Evolutionary conservation across 2,329 filamentous ascomycete genomes (phyloP), one percentile per base, ranked within the genome.

Genomic region (Sclerotinia subarctica): DNA sequence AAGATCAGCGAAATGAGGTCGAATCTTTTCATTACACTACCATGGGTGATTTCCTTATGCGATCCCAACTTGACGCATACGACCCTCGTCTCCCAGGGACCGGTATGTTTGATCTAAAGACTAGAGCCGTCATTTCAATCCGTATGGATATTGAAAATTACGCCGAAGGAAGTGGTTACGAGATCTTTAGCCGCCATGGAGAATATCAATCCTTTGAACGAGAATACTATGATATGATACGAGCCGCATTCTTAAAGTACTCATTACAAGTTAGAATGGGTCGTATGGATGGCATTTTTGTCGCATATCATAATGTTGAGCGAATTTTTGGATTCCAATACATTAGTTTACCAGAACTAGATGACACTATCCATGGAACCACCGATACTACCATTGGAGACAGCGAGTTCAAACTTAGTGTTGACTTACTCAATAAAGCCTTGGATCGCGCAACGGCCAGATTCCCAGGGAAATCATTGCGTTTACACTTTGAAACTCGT

Each of bases 251-350:
- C 80, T 82, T 99, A 67, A 99, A 99, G 77, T 99, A 99, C 78
- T 97, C 94, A 13, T 83, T 99, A 42, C 95, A 99, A 79, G 96
- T 94, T 38, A 91, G 95, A 56, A 96, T 99, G 87, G 95, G 96
- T 24, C 89, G 94, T 62, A 99, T 99, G 96, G 94, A 99, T 77
- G 95, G 95, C 66, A 97, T 98, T 62, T 99, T 98, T 76, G 91
- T 98, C 29, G 95, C 95, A 2, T 99, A 89, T 77, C 95, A 99
- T 82, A 99, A 99, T 77, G 92, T 93, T 2, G 85, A 94, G 79
- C 90, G 94, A 67, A 96, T 99, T 62, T 99, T 99, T 77, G 95
- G 95, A 7, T 99, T 99, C 78, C 95, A 99, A 79, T 99, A 99
- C 77, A 85, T 99, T 69, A 89, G 88, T 69, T 80, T 98, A 19